These are phyloP conservation scores for Cladosporium cucumerinum DNA, from an alignment of 2,329 filamentous ascomycete genomes.

Conservation along the genomic window DNA sequence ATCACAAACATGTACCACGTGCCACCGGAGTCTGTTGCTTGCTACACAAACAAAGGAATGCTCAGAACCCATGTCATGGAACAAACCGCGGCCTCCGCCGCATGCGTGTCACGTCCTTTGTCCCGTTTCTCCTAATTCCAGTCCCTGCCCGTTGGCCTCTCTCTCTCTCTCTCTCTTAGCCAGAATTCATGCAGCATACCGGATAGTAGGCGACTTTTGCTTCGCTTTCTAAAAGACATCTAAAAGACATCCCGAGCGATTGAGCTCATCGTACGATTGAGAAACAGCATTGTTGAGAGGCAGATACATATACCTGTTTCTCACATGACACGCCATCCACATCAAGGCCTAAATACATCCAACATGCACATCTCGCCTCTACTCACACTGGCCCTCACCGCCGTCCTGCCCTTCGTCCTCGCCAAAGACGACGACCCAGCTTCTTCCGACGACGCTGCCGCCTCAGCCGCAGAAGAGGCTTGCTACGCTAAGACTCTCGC, in stretches of 20 bases:
- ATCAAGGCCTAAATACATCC: not conserved
- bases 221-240: too few relatives aligned
- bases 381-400: not conserved
- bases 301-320: not conserved
- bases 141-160: not conserved
- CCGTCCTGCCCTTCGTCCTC: not conserved
- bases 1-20: not conserved
- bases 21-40: not conserved
- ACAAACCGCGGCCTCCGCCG: not conserved
- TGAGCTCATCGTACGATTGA: not conserved
- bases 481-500: constrained; percentile 5
- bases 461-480: not conserved
- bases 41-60: not conserved
- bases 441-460: not conserved
- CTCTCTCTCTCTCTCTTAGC: not conserved
- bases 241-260: not conserved
- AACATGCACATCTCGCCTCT: not conserved
- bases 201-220: too few relatives aligned
- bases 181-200: not conserved
- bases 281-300: not conserved
- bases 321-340: not conserved
- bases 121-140: not conserved
- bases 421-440: constrained; percentile 10
- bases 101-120: not conserved
- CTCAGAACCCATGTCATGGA: not conserved